Conservation (phyloP, 2,329 filamentous ascomycete species). For the Decorospora gaudefroyi region DNA sequence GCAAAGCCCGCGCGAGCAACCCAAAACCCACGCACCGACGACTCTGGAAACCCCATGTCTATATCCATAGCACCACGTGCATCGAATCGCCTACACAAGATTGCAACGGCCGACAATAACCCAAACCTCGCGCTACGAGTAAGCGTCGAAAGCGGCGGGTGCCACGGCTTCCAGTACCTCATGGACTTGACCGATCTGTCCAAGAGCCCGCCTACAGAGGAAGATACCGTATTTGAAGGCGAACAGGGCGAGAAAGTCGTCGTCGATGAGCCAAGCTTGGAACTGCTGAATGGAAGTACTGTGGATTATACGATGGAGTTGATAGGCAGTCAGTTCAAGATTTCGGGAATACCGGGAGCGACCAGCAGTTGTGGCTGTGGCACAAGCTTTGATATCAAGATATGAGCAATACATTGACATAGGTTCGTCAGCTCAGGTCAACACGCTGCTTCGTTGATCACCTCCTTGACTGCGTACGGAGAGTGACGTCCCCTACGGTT, state of each 20-base stretch:
- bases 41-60: constrained; percentile 81
- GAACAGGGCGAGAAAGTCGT: constrained; percentile 74
- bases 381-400: constrained; percentile 92
- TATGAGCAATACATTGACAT: constrained; percentile 27
- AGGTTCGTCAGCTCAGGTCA: no score
- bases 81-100: constrained; percentile 69
- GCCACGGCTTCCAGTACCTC: constrained; percentile 96
- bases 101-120: constrained; percentile 59
- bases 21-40: constrained; percentile 75
- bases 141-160: constrained; percentile 89
- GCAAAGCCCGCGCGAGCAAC: constrained; percentile 44
- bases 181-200: constrained; percentile 78
- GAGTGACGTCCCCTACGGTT: no score
- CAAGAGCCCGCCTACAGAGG: constrained; percentile 58
- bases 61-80: constrained; percentile 85
- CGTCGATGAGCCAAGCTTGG: constrained; percentile 83
- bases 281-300: constrained; percentile 88
- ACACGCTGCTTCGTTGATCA: no score
- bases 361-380: constrained; percentile 96
- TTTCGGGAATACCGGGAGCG: constrained; percentile 88
- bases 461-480: no score
- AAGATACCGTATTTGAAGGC: constrained; percentile 87
- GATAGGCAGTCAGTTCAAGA: constrained; percentile 94
- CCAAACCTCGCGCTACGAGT: constrained; percentile 86
- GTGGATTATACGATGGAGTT: constrained; percentile 96